Evolutionary conservation across 163 green algal species (phyloP), one percentile per base, ranked within the genome.

Genomic region (Scenedesmus sp.): DNA sequence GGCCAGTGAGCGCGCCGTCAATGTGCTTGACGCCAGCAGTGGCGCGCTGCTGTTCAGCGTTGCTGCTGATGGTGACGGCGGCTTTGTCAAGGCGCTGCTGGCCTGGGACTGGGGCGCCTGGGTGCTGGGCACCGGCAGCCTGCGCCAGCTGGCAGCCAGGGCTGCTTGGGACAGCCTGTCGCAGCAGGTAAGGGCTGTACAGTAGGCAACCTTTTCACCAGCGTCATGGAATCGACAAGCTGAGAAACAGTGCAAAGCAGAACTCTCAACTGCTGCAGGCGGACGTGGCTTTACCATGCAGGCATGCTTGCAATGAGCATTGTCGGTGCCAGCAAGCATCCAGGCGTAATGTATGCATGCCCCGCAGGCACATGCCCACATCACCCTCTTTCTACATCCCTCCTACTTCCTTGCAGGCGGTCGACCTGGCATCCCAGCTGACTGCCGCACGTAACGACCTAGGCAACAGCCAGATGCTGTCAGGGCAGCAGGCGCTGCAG

Each of bases 41-140:
- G 85, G 87, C 12, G 23, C 26, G 10, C 13, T 79, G 57, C 54
- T 81, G n/a, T 91, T 66, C 76, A 87, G n/a, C 56, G 57, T 91
- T 18, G 26, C 87, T 3, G 26, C n/a, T 9, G 55, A 54, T 74
- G 87, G 55, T 23, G 16, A 73, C 20, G 54, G n/a, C n/a, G 74
- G 87, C 6, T 91, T 91, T 64, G 57, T 91, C 20, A 91, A 81
- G 87, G 23, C 20, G 76, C 57, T 91, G 87, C 12, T 91, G 56
- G 76, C 87, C 0, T 86, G 74, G 87, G 10, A 64, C 23, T 91
- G 87, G 87, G 87, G 87, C 3, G 6, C 66, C 13, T 91, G 87
- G 87, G 74, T 91, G 74, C 76, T 91, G n/a, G 70, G 87, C 76
- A 46, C 56, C 34, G 81, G 23, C 87, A 62, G 57, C 10, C 26